These are phyloP conservation scores for Hymenoscyphus scutula DNA, from an alignment of 2,329 filamentous ascomycete genomes.

Conservation along the genomic window DNA sequence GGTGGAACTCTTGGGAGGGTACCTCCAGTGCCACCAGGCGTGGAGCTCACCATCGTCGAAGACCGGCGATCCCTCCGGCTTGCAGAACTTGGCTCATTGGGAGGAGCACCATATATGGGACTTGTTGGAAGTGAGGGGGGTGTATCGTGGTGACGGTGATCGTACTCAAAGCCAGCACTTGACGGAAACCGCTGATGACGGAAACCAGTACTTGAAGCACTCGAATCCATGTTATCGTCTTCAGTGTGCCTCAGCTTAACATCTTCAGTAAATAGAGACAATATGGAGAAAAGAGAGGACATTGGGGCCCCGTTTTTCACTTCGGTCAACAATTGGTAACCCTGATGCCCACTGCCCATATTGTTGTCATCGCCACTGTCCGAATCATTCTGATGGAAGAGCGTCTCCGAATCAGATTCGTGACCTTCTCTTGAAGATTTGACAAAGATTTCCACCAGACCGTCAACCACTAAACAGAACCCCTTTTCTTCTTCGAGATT, in stretches of 20 bases:
- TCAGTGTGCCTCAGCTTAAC: slow-evolving; percentile 73
- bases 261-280: slow-evolving; percentile 95
- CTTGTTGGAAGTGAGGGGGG: slow-evolving; percentile 36
- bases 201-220: slow-evolving; percentile 37
- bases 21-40: slow-evolving; percentile 37
- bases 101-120: slow-evolving; percentile 31
- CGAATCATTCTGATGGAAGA: slow-evolving; percentile 47
- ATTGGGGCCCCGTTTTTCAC: slow-evolving; percentile 97
- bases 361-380: slow-evolving; percentile 67
- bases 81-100: slow-evolving; percentile 42
- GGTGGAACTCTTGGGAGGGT: slow-evolving; percentile 66
- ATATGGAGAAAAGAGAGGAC: slow-evolving; percentile 96
- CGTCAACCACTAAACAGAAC: slow-evolving; percentile 96
- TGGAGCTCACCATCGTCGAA: slow-evolving; percentile 33
- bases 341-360: slow-evolving; percentile 65
- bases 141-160: slow-evolving; percentile 30
- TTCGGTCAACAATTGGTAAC: slow-evolving; percentile 92
- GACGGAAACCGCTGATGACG: slow-evolving; percentile 29
- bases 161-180: slow-evolving; percentile 29
- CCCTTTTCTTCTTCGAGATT: slow-evolving; percentile 96
- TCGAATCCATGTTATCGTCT: slow-evolving; percentile 44
- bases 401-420: slow-evolving; percentile 41
- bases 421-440: slow-evolving; percentile 69
- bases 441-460: slow-evolving; percentile 95
- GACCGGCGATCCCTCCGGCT: slow-evolving; percentile 49